Evolutionary conservation across 2,329 filamentous ascomycete species (phyloP).

Genomic region (Diatrype stigma): DNA sequence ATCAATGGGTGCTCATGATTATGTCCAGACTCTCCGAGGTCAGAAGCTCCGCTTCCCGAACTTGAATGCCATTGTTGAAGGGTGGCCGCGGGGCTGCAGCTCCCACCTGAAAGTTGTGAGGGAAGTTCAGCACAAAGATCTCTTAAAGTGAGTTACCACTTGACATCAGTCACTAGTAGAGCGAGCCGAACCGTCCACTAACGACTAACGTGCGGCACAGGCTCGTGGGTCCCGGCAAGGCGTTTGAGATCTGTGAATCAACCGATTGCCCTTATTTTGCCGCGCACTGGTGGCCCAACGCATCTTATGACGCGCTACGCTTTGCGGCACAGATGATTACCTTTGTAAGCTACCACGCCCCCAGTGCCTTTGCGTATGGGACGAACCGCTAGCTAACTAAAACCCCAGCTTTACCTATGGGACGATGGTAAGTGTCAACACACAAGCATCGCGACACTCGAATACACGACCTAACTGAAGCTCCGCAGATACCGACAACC

Average conservation of each 20-base stretch:
- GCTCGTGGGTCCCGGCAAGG: conserved; percentile 3
- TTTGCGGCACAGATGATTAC: conserved; percentile 3
- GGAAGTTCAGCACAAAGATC: conserved; percentile 5
- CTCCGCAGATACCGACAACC: conserved; percentile 8
- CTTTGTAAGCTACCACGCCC: conserved; percentile 3
- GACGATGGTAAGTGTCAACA: conserved; percentile 2
- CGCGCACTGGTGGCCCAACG: conserved; percentile 7
- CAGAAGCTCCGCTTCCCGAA: conserved; percentile 11
- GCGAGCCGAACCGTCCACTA: too few species aligned
- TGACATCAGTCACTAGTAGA: background rate
- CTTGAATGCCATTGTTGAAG: conserved; percentile 6
- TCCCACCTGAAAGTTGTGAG: conserved; percentile 6
- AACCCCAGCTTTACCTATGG: conserved; percentile 12
- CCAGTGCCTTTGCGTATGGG: conserved; percentile 12
- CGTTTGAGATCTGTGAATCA: conserved; percentile 3
- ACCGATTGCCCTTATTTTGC: conserved; percentile 4
- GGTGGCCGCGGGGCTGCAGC: conserved; percentile 9
- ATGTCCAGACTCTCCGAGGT: conserved; percentile 13
- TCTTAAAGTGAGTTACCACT: conserved; percentile 3
- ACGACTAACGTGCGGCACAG: background rate
- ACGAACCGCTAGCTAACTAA: too few species aligned
- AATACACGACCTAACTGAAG: background rate
- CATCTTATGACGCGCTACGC: conserved; percentile 6
- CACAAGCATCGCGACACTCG: background rate
- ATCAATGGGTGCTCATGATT: conserved; percentile 11